These are phyloP conservation scores for Pyrenochaeta sp. DNA, from an alignment of 2,329 filamentous ascomycete genomes.

Conservation along the genomic window DNA sequence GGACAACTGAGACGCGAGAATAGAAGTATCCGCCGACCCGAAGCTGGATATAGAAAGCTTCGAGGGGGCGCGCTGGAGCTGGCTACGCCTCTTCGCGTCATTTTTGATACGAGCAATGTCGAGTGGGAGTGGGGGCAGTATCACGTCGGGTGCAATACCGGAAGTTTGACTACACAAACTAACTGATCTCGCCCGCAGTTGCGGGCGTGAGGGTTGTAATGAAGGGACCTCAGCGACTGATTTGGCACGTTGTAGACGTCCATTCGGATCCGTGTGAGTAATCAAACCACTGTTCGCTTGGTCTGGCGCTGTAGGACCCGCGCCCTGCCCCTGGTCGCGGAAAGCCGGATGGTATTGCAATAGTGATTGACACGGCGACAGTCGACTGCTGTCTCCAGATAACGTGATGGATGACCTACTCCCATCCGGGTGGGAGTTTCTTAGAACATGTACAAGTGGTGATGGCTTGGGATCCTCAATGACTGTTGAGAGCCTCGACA, in stretches of 20 bases:
- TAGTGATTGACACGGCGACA: slow-evolving; percentile 37
- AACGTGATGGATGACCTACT: slow-evolving; percentile 18
- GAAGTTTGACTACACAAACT: slow-evolving; percentile 37
- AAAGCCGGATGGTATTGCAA: slow-evolving; percentile 40
- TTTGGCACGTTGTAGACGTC: slow-evolving; percentile 33
- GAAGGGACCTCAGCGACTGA: slow-evolving; percentile 35
- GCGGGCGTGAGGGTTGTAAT: slow-evolving; percentile 21
- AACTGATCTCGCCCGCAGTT: slow-evolving; percentile 34
- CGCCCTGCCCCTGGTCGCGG: slow-evolving; percentile 21
- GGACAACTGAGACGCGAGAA: slow-evolving; percentile 49
- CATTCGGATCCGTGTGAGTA: slow-evolving; percentile 9
- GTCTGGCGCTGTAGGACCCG: not conserved
- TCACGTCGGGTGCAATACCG: slow-evolving; percentile 52
- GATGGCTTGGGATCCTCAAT: slow-evolving; percentile 51
- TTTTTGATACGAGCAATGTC: slow-evolving; percentile 39
- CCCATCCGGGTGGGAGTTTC: slow-evolving; percentile 13
- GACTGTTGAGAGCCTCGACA: slow-evolving; percentile 46
- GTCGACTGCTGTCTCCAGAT: slow-evolving; percentile 25
- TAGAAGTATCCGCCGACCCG: slow-evolving; percentile 53
- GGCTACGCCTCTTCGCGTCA: slow-evolving; percentile 28
- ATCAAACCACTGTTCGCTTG: not conserved
- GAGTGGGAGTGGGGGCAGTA: slow-evolving; percentile 55
- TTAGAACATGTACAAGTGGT: slow-evolving; percentile 33
- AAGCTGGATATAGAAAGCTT: slow-evolving; percentile 51
- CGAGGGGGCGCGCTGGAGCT: slow-evolving; percentile 44